Evolutionary conservation across 768 basidiomycete genomes (phyloP).

Genomic region (Suillus hirtellus): DNA sequence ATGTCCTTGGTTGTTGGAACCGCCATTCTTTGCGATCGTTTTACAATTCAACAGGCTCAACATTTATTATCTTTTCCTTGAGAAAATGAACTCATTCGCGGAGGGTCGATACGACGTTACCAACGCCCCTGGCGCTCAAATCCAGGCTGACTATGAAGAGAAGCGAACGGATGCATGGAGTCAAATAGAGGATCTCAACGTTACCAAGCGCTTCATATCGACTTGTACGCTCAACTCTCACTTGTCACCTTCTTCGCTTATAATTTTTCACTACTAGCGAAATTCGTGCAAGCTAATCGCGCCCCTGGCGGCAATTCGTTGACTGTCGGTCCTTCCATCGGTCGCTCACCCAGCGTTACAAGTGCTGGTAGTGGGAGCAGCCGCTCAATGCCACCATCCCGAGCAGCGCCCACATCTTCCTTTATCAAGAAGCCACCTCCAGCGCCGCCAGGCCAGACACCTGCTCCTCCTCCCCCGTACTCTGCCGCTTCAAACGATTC

Average conservation of each 20-base stretch:
- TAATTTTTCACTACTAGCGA: slow-evolving; percentile 43
- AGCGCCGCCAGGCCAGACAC: slow-evolving; percentile 29
- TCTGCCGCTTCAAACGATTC: slow-evolving; percentile 29
- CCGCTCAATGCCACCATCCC: slow-evolving; percentile 25
- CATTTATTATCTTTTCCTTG: slow-evolving; percentile 90
- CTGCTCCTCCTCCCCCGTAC: slow-evolving; percentile 52
- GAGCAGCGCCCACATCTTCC: slow-evolving; percentile 22
- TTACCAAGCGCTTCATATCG: slow-evolving; percentile 82
- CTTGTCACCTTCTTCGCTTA: slow-evolving; percentile 13
- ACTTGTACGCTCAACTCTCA: slow-evolving; percentile 58
- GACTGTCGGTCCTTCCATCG: slow-evolving; percentile 40
- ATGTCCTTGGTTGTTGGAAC: slow-evolving; percentile 35
- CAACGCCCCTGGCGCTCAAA: slow-evolving; percentile 65
- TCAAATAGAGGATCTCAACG: slow-evolving; percentile 73
- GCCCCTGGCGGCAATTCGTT: slow-evolving; percentile 29
- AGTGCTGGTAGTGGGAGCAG: slow-evolving; percentile 28
- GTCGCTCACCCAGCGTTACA: slow-evolving; percentile 29
- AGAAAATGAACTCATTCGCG: slow-evolving; percentile 89
- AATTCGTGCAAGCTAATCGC: slow-evolving; percentile 62
- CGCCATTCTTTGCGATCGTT: slow-evolving; percentile 4
- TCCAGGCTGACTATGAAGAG: slow-evolving; percentile 73
- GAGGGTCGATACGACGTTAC: slow-evolving; percentile 75
- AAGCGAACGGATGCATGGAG: slow-evolving; percentile 84
- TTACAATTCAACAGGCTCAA: slow-evolving; percentile 61
- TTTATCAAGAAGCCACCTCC: slow-evolving; percentile 47